Evolutionary conservation across 2,329 filamentous ascomycete species (phyloP).

Genomic region (Exophiala viscosa): DNA sequence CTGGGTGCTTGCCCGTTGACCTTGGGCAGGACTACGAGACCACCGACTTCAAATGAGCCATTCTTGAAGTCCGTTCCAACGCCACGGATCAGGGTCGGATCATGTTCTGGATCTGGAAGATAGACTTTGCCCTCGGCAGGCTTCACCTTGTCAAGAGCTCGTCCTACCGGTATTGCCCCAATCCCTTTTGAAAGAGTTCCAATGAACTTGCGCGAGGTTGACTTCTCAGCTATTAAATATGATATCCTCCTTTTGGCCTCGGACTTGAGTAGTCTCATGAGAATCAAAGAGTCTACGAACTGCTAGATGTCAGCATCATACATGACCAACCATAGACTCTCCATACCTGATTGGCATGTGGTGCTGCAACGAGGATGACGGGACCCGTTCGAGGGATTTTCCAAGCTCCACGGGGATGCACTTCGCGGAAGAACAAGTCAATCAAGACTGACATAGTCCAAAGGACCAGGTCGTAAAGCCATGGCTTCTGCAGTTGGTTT

Average conservation of each 20-base stretch:
- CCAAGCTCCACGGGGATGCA: conserved; percentile 92
- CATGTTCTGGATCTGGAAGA: conserved; percentile 78
- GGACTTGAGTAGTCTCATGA: conserved; percentile 83
- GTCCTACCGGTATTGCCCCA: conserved; percentile 86
- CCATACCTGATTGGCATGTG: conserved; percentile 88
- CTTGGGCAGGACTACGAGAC: conserved; percentile 80
- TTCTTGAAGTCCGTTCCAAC: conserved; percentile 78
- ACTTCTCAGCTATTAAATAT: conserved; percentile 92
- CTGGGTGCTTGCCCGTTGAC: conserved; percentile 76
- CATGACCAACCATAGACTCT: neutral
- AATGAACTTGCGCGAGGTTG: conserved; percentile 84
- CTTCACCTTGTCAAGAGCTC: conserved; percentile 85
- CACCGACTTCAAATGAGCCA: conserved; percentile 67
- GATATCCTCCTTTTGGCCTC: conserved; percentile 86
- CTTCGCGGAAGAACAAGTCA: conserved; percentile 96
- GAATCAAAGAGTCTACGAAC: conserved; percentile 92
- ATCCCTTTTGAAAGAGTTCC: conserved; percentile 80
- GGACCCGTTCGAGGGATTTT: conserved; percentile 85
- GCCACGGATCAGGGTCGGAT: conserved; percentile 76
- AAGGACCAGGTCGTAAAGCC: conserved; percentile 49
- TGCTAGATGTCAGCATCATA: conserved; percentile 37
- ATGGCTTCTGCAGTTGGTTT: conserved; percentile 45
- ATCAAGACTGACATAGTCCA: conserved; percentile 64
- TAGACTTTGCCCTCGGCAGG: conserved; percentile 76
- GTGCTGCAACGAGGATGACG: conserved; percentile 91